Evolutionary conservation across 495 filamentous ascomycete species (phyloP).

Genomic region (Parathielavia hyrcaniae): DNA sequence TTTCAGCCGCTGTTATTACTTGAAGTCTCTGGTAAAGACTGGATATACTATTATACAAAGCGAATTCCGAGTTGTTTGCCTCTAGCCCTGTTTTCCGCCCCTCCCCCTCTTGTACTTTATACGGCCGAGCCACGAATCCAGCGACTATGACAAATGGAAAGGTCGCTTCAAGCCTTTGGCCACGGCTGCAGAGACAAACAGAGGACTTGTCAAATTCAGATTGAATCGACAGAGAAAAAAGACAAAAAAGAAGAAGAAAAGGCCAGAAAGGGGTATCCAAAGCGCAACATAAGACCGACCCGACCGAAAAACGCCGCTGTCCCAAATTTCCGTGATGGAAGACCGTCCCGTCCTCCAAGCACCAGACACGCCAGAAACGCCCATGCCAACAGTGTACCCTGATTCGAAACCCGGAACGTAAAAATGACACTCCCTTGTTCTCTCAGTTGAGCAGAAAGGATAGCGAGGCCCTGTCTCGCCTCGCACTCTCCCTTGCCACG

Average conservation of each 20-base stretch:
- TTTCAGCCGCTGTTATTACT: too few species aligned
- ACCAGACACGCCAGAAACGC: neutral
- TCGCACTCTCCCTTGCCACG: neutral
- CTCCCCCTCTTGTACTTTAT: too few species aligned
- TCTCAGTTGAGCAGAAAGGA: slow-evolving; percentile 10
- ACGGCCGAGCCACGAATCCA: neutral
- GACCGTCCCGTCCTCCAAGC: neutral
- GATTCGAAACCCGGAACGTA: neutral
- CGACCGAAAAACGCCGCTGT: neutral
- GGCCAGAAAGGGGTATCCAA: slow-evolving; percentile 9
- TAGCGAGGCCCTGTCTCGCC: neutral
- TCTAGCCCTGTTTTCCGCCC: too few species aligned
- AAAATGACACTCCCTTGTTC: neutral
- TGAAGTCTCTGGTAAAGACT: too few species aligned
- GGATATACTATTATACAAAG: too few species aligned
- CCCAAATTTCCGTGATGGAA: neutral
- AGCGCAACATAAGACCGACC: neutral
- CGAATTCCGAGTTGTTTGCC: neutral
- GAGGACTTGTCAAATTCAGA: neutral
- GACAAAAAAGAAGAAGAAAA: neutral
- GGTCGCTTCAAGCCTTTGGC: neutral
- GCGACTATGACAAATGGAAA: neutral
- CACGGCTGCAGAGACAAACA: neutral
- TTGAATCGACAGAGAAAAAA: too few species aligned
- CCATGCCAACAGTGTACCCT: neutral